Conservation (phyloP, 1,284 basidiomycete genomes). For the Fomitopsis schrenkii region DNA sequence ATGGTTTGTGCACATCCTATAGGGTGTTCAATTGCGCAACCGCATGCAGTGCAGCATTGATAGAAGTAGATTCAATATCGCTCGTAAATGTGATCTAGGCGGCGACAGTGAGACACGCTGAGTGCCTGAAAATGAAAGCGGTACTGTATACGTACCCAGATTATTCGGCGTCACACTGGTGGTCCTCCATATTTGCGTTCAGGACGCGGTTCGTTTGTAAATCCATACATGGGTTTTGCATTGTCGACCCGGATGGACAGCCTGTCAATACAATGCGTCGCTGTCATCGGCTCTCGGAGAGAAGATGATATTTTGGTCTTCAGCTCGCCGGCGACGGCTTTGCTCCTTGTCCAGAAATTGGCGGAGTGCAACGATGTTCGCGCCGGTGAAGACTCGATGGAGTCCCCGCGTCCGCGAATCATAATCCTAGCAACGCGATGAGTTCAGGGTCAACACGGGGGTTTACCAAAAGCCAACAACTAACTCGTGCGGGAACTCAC, state of each 20-base stretch:
- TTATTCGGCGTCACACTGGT: too few species aligned
- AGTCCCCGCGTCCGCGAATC: conserved; percentile 40
- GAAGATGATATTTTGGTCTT: conserved; percentile 55
- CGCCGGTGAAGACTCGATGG: conserved; percentile 82
- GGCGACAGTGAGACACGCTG: too few species aligned
- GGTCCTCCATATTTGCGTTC: too few species aligned
- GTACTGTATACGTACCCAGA: too few species aligned
- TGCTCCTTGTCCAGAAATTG: conserved; percentile 64
- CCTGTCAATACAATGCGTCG: conserved; percentile 43
- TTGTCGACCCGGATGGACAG: background rate
- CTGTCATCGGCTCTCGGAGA: conserved; percentile 56
- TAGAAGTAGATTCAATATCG: too few species aligned
- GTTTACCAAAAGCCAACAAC: background rate
- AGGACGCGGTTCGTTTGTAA: too few species aligned
- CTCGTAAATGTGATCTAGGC: too few species aligned
- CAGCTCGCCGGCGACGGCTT: conserved; percentile 48
- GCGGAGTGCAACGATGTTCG: conserved; percentile 65
- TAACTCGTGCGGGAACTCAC: conserved; percentile 31
- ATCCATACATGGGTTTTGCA: background rate
- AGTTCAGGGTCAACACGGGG: background rate
- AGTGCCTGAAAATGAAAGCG: too few species aligned
- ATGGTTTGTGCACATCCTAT: too few species aligned
- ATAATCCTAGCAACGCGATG: conserved; percentile 13
- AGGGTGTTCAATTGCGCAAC: too few species aligned
- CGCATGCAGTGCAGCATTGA: too few species aligned